Base-by-base conservation (phyloP, 2,329 filamentous ascomycete species). In the Berkeleyomyces basicola region DNA sequence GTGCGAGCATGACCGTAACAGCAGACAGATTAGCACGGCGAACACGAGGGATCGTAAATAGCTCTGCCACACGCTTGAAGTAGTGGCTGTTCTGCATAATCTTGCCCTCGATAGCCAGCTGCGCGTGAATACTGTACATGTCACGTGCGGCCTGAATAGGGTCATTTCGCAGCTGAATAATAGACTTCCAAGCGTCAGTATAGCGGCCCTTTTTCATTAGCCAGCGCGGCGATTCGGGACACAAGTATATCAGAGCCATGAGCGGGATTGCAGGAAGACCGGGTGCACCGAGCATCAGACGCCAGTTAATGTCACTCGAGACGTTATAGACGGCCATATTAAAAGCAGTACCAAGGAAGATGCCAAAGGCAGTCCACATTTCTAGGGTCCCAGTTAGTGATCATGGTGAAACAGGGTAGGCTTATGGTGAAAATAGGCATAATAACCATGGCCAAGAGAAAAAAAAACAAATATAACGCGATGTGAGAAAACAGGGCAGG, bases 161-260 rank as follows among this genome's bases (percentile, higher is more conserved):
- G 0, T 76, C 78, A 66, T 84, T 83, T 31, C 84, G 77, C 4
- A 87, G 75, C 6, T 74, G 74, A 11, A 77, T 71, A 0, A 87
- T 76, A 2, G 82, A 83, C 11, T 72, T 67, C 70, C 79, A 85
- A 1, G 84, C 83, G 57, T 81, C 72, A 3, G 65, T 65, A 67
- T 83, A 78, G 60, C 74, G 75, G 10, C 76, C 75, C 68, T 84
- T 85, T 69, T 84, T 84, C 70, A 87, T 80, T 62, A 78, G 80
- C 83, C 83, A 87, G 61, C 83, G 77, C 2, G 84, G 83, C 1
- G 81, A 84, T 68, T 86, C 82, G 0, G 83, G 83, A 66, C 82
- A 85, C 66, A 84, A 77, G 66, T 75, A 87, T 36, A 85, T 74
- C 9, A 75, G 72, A 0, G 82, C 14, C 7, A 84, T 69, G 3